Base-by-base conservation (phyloP, 768 basidiomycete species). In the Mycena epipterygia region DNA sequence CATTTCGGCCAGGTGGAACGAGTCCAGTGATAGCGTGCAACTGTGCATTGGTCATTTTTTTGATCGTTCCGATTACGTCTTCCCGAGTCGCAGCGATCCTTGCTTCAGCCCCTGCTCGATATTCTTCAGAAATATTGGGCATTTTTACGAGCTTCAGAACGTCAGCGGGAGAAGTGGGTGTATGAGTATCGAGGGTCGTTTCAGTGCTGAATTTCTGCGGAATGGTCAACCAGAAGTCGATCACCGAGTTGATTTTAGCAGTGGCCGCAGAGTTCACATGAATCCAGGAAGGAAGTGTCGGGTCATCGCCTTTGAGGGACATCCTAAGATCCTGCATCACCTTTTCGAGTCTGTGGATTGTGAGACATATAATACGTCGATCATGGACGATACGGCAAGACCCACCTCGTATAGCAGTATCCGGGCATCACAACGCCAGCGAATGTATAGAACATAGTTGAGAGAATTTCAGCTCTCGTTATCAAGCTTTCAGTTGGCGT, bases 361-460 rank as follows among this genome's bases (percentile, higher is more conserved):
- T 37, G 11, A 48, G 23, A 27, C 23, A n/a, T n/a, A 19, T 17
- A 19, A 17, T 48, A 44, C 2, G 46, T 27, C 13, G 3, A 14
- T 16, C 11, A 2, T 14, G 5, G 0, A 23, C 0, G 17, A 37
- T 1, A 23, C n/a, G n/a, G n/a, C n/a, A 5, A 42, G 7, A 11
- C 57, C 16, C 21, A 67, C 65, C 65, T 49, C 37, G 14, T 44
- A 25, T 51, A 39, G 8, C 65, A 67, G 35, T 67, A 67, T 58
- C 30, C 57, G 3, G 65, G 65, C 65, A 67, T 67, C 3, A 67
- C 65, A 0, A 42, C 57, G 19, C 57, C 65, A 25, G 57, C 56
- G 35, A 67, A 67, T 21, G 57, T 67, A 25, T 67, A 67, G 29
- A 67, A 67, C 48, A 67, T 51, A 17, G 65, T 59, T 2, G 65